A percentile compares a stretch with the other conserved stretches of the same genome.
Evolutionary conservation across 441 rosid species (phyloP).

Genomic region (Syzygium syzygioides): DNA sequence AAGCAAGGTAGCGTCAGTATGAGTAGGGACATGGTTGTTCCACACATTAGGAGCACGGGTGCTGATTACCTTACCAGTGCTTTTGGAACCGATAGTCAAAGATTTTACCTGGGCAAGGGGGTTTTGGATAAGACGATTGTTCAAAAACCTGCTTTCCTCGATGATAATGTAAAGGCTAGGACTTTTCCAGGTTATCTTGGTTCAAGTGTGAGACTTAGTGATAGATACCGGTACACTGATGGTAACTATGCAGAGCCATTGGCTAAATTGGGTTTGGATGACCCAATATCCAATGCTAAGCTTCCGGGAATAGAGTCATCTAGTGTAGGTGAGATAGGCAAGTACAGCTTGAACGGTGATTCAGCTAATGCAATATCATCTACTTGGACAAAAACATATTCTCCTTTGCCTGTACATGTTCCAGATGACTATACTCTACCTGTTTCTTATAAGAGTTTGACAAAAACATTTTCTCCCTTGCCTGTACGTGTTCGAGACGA

Average conservation of each 20-base stretch:
- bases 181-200: not conserved
- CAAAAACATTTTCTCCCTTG: not conserved
- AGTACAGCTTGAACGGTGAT: not conserved
- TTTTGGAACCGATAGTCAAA: not conserved
- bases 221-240: not conserved
- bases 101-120: not conserved
- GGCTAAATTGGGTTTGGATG: not conserved
- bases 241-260: not conserved
- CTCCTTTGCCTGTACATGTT: not conserved
- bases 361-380: not conserved
- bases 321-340: not conserved
- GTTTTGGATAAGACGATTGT: not conserved
- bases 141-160: constrained; percentile 1
- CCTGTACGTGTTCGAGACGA: not conserved
- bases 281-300: not conserved
- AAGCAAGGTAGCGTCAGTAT: not conserved
- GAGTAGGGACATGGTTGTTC: not conserved
- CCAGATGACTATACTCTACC: not conserved
- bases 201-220: not conserved
- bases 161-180: constrained; percentile 1
- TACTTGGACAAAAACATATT: not conserved
- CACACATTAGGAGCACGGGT: not conserved
- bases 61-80: not conserved
- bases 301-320: not conserved
- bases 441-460: not conserved